Percentiles rank a stretch among this genome's conserved stretches.
Conservation (phyloP, 1,284 basidiomycete species). For the Ustilago tritici region DNA sequence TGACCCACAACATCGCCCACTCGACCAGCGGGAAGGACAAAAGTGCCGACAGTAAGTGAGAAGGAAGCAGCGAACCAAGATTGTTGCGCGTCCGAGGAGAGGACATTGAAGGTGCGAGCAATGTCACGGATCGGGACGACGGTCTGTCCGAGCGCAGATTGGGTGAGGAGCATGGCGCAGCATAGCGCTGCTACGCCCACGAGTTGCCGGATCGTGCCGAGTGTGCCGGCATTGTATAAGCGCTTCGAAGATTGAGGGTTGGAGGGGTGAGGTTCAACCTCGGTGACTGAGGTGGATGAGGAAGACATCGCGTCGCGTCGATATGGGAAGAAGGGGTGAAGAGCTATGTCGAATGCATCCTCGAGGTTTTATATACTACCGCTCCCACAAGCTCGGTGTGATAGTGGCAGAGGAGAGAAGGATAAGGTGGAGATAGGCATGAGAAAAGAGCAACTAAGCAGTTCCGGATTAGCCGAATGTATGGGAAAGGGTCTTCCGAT, state of each 20-base stretch:
- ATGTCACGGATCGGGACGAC: constrained; percentile 36
- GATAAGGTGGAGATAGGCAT: not conserved
- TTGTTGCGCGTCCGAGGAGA: constrained; percentile 25
- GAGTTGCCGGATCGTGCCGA: constrained; percentile 37
- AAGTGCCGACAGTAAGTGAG: constrained; percentile 57
- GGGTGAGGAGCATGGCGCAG: constrained; percentile 50
- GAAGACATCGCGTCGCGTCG: constrained; percentile 5
- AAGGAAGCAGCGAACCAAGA: constrained; percentile 59
- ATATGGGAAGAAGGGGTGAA: not conserved
- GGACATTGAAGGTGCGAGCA: constrained; percentile 36
- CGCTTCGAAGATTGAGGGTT: not conserved
- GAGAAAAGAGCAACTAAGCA: not conserved
- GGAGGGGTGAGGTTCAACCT: not conserved
- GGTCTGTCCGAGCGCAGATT: constrained; percentile 42
- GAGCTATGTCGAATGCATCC: not conserved
- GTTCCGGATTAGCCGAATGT: constrained; percentile 1
- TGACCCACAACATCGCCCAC: constrained; percentile 57
- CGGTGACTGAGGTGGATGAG: constrained; percentile 4
- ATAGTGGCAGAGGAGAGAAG: not conserved
- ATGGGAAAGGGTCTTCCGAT: not conserved
- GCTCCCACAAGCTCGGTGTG: not conserved
- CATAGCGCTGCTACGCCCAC: constrained; percentile 33
- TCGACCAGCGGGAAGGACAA: constrained; percentile 57
- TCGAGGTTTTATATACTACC: constrained; percentile 8
- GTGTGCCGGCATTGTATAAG: constrained; percentile 31